Conservation (phyloP, 1,284 basidiomycete genomes). For the Moniliella sp. region DNA sequence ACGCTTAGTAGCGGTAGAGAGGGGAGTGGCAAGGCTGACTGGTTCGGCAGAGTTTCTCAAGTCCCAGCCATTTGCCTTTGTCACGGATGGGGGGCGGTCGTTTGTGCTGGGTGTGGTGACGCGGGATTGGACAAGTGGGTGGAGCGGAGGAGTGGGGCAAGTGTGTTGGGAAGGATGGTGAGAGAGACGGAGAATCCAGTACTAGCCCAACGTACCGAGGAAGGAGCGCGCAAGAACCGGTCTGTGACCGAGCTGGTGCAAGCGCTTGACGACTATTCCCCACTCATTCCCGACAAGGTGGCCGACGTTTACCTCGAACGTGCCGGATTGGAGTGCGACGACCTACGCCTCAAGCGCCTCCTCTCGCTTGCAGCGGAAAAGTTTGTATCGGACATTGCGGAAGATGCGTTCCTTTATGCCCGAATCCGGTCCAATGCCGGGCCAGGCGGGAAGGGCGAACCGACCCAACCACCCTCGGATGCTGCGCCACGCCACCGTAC, state of each 20-base stretch:
- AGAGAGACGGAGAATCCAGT: too few species aligned
- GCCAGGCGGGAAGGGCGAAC: slow-evolving; percentile 24
- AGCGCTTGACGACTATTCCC: slow-evolving; percentile 89
- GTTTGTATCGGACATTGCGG: slow-evolving; percentile 86
- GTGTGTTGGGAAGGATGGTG: too few species aligned
- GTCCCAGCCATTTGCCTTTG: slow-evolving; percentile 21
- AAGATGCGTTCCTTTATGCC: slow-evolving; percentile 91
- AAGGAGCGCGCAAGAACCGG: slow-evolving; percentile 53
- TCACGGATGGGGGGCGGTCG: slow-evolving; percentile 20
- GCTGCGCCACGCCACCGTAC: slow-evolving; percentile 58
- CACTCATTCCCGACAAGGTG: slow-evolving; percentile 92
- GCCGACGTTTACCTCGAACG: slow-evolving; percentile 61
- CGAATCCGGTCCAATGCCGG: slow-evolving; percentile 53
- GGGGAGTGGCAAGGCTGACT: too few species aligned
- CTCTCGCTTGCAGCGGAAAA: slow-evolving; percentile 90
- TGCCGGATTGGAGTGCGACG: slow-evolving; percentile 2
- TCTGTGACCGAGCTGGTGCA: slow-evolving; percentile 78
- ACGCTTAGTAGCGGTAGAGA: too few species aligned
- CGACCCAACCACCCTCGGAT: too few species aligned
- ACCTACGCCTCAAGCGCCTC: slow-evolving; percentile 47
- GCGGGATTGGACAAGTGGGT: slow-evolving; percentile 19
- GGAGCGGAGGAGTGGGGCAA: slow-evolving; percentile 9
- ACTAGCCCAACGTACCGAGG: too few species aligned
- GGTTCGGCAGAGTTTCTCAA: slow-evolving; percentile 13
- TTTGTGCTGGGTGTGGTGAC: slow-evolving; percentile 23